These are phyloP conservation scores for Ceratobasidium sp. DNA, from an alignment of 1,284 basidiomycete species.

Conservation along the genomic window DNA sequence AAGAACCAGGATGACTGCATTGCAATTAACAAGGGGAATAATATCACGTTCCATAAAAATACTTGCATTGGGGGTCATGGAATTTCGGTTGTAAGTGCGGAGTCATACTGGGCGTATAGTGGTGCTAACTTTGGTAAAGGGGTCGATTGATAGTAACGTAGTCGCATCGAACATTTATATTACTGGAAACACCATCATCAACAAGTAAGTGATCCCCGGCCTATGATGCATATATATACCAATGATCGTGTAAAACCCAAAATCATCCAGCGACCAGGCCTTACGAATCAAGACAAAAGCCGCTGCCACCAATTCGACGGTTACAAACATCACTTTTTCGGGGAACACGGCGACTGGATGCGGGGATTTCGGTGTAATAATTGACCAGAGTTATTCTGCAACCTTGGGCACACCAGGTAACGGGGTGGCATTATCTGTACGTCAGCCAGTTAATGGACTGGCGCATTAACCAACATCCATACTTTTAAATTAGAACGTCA, in stretches of 20 bases:
- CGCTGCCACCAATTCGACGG: conserved; percentile 52
- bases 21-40: conserved; percentile 46
- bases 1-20: conserved; percentile 47
- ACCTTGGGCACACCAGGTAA: conserved; percentile 42
- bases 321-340: conserved; percentile 55
- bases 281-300: conserved; percentile 59
- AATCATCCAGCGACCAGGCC: conserved; percentile 52
- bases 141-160: conserved; percentile 29
- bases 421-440: conserved; percentile 32
- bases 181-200: conserved; percentile 23
- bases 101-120: not conserved
- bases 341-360: conserved; percentile 45
- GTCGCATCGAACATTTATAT: conserved; percentile 15
- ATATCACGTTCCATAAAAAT: conserved; percentile 45
- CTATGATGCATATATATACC: conserved; percentile 55
- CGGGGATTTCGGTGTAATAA: conserved; percentile 45
- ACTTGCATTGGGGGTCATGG: conserved; percentile 47
- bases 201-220: conserved; percentile 54
- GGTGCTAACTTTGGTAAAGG: not conserved
- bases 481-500: conserved; percentile 9
- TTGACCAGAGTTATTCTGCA: conserved; percentile 43
- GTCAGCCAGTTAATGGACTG: not conserved
- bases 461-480: not conserved
- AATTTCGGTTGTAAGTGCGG: conserved; percentile 43
- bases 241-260: too few relatives aligned